Conservation (phyloP, 2,329 filamentous ascomycete genomes). For the Davidsoniella neocaledoniae region DNA sequence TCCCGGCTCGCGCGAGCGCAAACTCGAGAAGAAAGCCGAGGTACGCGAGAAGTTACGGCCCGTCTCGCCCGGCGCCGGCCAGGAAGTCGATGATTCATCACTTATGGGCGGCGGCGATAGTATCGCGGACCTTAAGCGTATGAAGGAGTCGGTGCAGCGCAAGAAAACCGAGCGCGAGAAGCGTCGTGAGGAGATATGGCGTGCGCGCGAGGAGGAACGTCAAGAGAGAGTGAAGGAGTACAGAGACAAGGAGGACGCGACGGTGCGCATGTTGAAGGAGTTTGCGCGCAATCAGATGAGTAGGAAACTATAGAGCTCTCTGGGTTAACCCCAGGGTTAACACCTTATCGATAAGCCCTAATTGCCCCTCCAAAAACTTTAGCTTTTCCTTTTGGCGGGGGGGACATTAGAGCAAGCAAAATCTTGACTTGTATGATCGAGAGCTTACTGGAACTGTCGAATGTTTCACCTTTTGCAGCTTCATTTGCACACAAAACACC, state of each 20-base stretch:
- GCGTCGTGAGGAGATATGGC: conserved; percentile 59
- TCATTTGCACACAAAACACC: not conserved
- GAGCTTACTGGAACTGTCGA: no score
- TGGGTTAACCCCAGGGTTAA: not conserved
- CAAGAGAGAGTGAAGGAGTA: conserved; percentile 58
- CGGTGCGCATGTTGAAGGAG: conserved; percentile 63
- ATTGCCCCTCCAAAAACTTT: not conserved
- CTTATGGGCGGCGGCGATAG: conserved; percentile 58
- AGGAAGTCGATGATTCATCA: conserved; percentile 53
- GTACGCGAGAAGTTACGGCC: conserved; percentile 57
- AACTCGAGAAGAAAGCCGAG: conserved; percentile 69
- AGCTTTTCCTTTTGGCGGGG: not conserved
- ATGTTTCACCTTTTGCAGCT: no score
- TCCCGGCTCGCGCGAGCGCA: conserved; percentile 63
- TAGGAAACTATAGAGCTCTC: conserved; percentile 24
- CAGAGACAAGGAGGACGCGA: conserved; percentile 63
- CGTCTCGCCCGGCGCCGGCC: conserved; percentile 42
- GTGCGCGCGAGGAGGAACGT: conserved; percentile 61
- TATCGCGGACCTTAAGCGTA: conserved; percentile 50
- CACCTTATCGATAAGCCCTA: not conserved
- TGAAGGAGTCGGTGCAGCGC: conserved; percentile 46
- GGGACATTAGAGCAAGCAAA: no score
- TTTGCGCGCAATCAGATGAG: conserved; percentile 47
- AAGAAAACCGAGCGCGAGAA: conserved; percentile 76
- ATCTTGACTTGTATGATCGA: no score